Base-by-base conservation (phyloP, 2,329 filamentous ascomycete genomes). In the Sphaerulina vaccinii region DNA sequence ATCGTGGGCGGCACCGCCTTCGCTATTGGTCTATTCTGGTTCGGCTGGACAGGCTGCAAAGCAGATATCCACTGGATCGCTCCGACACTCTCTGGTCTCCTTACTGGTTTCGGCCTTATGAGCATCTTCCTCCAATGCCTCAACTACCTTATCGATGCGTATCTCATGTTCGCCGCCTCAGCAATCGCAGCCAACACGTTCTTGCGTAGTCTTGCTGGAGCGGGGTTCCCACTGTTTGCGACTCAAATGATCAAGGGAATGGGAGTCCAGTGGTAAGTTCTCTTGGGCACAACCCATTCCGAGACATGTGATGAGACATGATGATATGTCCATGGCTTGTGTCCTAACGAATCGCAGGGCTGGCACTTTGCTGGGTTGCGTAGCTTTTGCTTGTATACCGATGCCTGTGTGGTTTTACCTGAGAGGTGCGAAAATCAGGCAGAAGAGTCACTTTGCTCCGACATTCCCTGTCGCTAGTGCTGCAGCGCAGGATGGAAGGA, bases 161-260 rank as follows among this genome's bases (percentile, higher is more conserved):
- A 83, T 57, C 70, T 83, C n/a, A 80, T 81, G 69, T 72, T 77
- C 43, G 70, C 71, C 6, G 61, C 62, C 1, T 63, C 61, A 8
- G 61, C 65, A 1, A 62, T 68, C 8, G 71, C 70, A 1, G 70
- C 66, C 2, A 73, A 73, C 49, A 69, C 67, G 32, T 60, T 68
- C 41, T 66, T 74, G 62, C 70, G 76, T n/a, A 74, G 70, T 13
- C 62, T 78, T 27, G 74, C 75, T 23, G 77, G 75, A 19, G 76
- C 74, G 11, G 70, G 48, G 7, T 60, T 57, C 35, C 52, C 59
- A 1, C 49, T 61, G n/a, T 57, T 63, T 59, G 75, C 76, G 0
- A 75, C 72, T 0, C 77, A 80, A 57, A 80, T 81, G 79, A 79
- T 79, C 57, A 53, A 79, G 6, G 73, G 72, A 13, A 73, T 79